Evolutionary conservation across 257 asterid genomes (phyloP).

Genomic region (Echium plantagineum): DNA sequence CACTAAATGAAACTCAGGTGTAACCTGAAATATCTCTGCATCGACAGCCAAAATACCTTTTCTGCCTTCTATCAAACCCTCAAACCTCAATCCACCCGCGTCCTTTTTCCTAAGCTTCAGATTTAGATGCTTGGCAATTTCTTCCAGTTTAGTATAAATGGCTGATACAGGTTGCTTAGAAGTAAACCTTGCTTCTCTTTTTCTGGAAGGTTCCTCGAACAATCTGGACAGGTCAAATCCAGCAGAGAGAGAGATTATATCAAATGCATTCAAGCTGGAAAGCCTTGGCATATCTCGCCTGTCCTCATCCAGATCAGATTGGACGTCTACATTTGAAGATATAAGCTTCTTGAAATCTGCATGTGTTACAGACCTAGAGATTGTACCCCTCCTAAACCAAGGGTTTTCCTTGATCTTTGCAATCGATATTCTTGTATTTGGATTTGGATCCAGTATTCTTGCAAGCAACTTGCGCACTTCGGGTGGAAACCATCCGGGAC

Average conservation of each 20-base stretch:
- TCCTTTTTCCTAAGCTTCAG: slow-evolving; percentile 42
- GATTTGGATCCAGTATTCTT: background rate
- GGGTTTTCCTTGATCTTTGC: background rate
- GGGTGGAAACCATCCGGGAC: background rate
- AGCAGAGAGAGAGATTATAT: background rate
- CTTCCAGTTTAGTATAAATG: slow-evolving; percentile 46
- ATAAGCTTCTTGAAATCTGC: background rate
- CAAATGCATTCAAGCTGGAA: background rate
- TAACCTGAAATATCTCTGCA: slow-evolving; percentile 38
- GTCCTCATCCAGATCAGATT: background rate
- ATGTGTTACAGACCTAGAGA: background rate
- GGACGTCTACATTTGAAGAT: background rate
- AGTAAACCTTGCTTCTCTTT: slow-evolving; percentile 43
- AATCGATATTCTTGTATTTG: background rate
- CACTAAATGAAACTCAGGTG: slow-evolving; percentile 41
- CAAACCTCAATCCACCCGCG: slow-evolving; percentile 37
- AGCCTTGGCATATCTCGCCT: background rate
- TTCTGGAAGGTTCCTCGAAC: background rate
- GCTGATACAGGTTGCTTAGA: slow-evolving; percentile 27
- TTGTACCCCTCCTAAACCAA: background rate
- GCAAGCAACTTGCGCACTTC: background rate
- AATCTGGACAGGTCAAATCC: background rate
- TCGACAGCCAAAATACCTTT: slow-evolving; percentile 30
- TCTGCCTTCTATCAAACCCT: slow-evolving; percentile 20
- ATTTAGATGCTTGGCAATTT: slow-evolving; percentile 29